Evolutionary conservation across 495 filamentous ascomycete species (phyloP).

Genomic region (Hyphodiscus hymeniophilus): DNA sequence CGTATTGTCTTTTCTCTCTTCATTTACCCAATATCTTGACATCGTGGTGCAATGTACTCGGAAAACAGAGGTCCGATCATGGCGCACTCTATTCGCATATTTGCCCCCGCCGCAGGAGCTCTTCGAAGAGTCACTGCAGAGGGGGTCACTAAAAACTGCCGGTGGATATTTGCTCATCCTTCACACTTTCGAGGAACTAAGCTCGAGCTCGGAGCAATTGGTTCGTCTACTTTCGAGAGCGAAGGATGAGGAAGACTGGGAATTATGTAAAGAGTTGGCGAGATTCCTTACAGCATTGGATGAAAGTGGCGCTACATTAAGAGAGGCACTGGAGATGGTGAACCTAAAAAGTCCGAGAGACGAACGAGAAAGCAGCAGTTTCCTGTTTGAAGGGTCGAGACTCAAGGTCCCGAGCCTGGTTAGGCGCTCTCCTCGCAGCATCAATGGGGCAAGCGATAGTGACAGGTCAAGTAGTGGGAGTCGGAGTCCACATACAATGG

Average conservation of each 20-base stretch:
- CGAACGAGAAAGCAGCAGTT: constrained; percentile 30
- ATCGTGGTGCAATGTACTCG: constrained; percentile 96
- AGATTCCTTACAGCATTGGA: constrained; percentile 91
- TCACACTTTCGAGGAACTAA: constrained; percentile 84
- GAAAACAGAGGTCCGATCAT: constrained; percentile 92
- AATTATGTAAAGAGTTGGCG: constrained; percentile 89
- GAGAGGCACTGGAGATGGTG: constrained; percentile 67
- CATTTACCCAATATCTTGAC: constrained; percentile 84
- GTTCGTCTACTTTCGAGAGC: constrained; percentile 76
- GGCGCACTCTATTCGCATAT: constrained; percentile 86
- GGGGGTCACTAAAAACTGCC: constrained; percentile 85
- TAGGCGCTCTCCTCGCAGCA: constrained; percentile 18
- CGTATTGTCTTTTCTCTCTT: constrained; percentile 82
- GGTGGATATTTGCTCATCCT: constrained; percentile 94
- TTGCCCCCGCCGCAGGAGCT: constrained; percentile 82
- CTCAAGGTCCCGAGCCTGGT: constrained; percentile 40
- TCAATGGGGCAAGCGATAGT: constrained; percentile 6
- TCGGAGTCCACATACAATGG: constrained; percentile 10
- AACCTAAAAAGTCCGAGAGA: constrained; percentile 42
- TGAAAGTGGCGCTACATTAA: constrained; percentile 71
- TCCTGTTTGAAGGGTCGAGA: constrained; percentile 37
- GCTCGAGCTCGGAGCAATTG: constrained; percentile 68
- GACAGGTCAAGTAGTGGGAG: constrained; percentile 10
- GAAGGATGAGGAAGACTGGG: constrained; percentile 85
- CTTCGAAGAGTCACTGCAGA: constrained; percentile 82